Evolutionary conservation across 2,329 filamentous ascomycete species (phyloP).

Genomic region (Colletotrichum lupini): DNA sequence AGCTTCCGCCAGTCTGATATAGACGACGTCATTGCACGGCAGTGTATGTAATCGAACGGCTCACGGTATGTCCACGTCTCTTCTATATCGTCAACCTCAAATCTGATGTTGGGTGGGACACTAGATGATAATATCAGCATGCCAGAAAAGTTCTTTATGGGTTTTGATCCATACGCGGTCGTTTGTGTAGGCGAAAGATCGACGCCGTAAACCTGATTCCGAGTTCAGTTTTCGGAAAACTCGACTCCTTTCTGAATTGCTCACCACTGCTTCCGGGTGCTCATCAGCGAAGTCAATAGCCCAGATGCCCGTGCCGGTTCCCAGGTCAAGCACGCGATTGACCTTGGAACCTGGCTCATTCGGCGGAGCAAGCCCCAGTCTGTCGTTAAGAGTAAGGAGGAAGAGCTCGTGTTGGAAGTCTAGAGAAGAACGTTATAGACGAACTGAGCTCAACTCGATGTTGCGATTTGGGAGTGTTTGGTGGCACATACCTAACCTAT

Average conservation of each 20-base stretch:
- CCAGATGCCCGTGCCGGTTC: slow-evolving; percentile 59
- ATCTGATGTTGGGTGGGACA: slow-evolving; percentile 64
- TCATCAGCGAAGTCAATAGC: slow-evolving; percentile 55
- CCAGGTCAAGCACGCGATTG: slow-evolving; percentile 54
- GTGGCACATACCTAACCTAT: slow-evolving; percentile 11
- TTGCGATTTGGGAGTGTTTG: no score
- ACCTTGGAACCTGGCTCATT: slow-evolving; percentile 36
- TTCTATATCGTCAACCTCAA: slow-evolving; percentile 66
- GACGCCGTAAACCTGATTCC: slow-evolving; percentile 50
- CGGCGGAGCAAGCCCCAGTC: slow-evolving; percentile 42
- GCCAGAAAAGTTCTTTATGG: no score
- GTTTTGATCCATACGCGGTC: slow-evolving; percentile 37
- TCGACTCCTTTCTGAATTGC: no score
- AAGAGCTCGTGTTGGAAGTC: slow-evolving; percentile 51
- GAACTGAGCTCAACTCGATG: no score
- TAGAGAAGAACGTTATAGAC: no score
- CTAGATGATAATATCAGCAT: slow-evolving; percentile 22
- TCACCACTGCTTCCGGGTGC: slow-evolving; percentile 45
- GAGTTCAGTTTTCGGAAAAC: no score
- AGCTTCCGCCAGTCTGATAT: slow-evolving; percentile 61
- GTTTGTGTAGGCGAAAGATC: slow-evolving; percentile 55
- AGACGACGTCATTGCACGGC: slow-evolving; percentile 61
- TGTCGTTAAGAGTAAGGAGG: slow-evolving; percentile 43
- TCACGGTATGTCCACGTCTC: slow-evolving; percentile 60
- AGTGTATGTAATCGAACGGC: slow-evolving; percentile 67